These are phyloP conservation scores for Globomyces sp. DNA, from an alignment of 371 early-diverging fungal genomes.

Conservation along the genomic window DNA sequence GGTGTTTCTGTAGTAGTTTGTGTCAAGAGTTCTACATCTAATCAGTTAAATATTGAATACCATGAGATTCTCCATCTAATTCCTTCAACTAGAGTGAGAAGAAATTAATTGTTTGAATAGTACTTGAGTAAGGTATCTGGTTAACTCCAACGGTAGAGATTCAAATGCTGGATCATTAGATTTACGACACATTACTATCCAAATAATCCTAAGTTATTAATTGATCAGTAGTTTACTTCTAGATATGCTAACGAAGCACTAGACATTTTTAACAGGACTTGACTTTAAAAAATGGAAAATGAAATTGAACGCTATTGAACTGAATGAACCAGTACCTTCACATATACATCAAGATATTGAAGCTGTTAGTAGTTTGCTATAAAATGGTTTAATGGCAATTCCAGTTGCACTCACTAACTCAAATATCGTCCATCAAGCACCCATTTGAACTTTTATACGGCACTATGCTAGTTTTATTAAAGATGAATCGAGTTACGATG, in stretches of 20 bases:
- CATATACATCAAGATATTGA: no score
- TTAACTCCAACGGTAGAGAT: slow-evolving; percentile 85
- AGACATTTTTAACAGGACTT: not conserved
- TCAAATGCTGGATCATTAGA: slow-evolving; percentile 57
- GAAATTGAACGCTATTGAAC: no score
- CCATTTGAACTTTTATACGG: not conserved
- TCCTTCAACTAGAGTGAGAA: slow-evolving; percentile 64
- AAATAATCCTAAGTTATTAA: slow-evolving; percentile 4
- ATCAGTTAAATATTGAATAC: slow-evolving; percentile 36
- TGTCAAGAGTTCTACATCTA: slow-evolving; percentile 3
- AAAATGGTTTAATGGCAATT: no score
- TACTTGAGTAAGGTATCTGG: slow-evolving; percentile 79
- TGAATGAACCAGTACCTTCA: no score
- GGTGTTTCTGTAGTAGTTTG: slow-evolving; percentile 26
- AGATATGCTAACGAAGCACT: slow-evolving; percentile 6
- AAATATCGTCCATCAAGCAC: not conserved
- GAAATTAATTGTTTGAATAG: not conserved
- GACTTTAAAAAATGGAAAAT: no score
- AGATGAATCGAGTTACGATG: not conserved
- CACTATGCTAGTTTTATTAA: not conserved
- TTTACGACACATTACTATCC: not conserved
- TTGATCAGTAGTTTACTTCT: not conserved
- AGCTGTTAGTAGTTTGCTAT: no score
- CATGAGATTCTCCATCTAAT: slow-evolving; percentile 83
- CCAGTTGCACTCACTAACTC: no score